phyloP scores from a whole-genome alignment of 345 rosid genomes.

The Gossypium rotundifolium region DNA sequence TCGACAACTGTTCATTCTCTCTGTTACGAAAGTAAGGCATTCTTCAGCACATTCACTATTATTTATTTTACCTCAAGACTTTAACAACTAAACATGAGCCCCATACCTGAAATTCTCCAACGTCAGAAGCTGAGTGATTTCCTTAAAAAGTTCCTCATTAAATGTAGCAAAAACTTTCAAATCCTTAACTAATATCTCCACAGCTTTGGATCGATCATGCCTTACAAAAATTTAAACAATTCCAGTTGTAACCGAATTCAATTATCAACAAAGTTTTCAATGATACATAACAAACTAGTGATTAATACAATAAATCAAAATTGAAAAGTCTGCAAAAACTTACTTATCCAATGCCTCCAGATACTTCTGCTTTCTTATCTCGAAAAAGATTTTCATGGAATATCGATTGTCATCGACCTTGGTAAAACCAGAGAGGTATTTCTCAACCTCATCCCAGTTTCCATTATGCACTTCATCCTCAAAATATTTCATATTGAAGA shows the following conservation, averaged over 20 bases:
- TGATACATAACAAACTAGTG: neutral
- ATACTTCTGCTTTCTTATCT: slow-evolving; percentile 98
- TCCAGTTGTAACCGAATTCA: slow-evolving; percentile 1
- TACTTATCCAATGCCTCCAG: slow-evolving; percentile 98
- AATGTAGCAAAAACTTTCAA: slow-evolving; percentile 94
- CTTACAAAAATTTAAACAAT: slow-evolving; percentile 28
- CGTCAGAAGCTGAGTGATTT: slow-evolving; percentile 86
- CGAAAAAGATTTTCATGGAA: slow-evolving; percentile 97
- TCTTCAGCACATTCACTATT: neutral
- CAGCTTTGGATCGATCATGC: slow-evolving; percentile 94
- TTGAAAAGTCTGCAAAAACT: slow-evolving; percentile 10
- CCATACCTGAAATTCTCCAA: slow-evolving; percentile 82
- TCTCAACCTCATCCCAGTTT: slow-evolving; percentile 98
- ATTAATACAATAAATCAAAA: neutral
- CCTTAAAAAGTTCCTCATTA: slow-evolving; percentile 94
- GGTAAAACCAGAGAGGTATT: slow-evolving; percentile 93
- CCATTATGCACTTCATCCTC: slow-evolving; percentile 98
- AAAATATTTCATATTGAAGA: slow-evolving; percentile 96
- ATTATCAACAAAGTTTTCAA: neutral
- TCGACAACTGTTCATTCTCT: slow-evolving; percentile 97
- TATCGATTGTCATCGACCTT: slow-evolving; percentile 95
- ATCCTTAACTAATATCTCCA: slow-evolving; percentile 86
- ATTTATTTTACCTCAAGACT: neutral
- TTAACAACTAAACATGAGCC: neutral
- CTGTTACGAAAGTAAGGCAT: slow-evolving; percentile 32